Percentiles rank a stretch among this genome's conserved stretches.
Evolutionary conservation across 1,284 basidiomycete species (phyloP).

Genomic region (Vanrija sp.): DNA sequence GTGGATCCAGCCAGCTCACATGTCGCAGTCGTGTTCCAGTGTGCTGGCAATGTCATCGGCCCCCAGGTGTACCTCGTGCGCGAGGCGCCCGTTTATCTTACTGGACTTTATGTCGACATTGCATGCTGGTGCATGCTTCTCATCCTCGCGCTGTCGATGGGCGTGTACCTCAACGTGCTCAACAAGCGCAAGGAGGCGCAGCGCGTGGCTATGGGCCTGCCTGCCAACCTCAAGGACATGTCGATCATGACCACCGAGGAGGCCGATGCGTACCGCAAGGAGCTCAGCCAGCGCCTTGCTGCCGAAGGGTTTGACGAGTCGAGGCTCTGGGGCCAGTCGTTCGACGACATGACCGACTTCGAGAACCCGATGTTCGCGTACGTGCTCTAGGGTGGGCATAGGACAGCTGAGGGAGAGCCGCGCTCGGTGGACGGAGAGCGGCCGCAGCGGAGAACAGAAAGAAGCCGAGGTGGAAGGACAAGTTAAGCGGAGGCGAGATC

Average conservation of each 20-base stretch:
- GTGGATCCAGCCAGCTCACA: conserved; percentile 9
- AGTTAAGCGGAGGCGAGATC: no score
- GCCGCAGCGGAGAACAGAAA: no score
- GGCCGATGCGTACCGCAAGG: conserved; percentile 28
- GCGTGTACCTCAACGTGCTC: conserved; percentile 36
- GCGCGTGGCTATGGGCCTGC: conserved; percentile 38
- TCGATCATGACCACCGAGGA: conserved; percentile 32
- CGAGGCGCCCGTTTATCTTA: conserved; percentile 35
- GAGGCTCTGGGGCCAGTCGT: neutral
- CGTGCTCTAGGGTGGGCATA: conserved; percentile 2
- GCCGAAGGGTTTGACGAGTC: conserved; percentile 17
- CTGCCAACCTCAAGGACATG: conserved; percentile 40
- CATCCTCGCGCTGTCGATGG: conserved; percentile 37
- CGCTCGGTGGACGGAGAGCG: no score
- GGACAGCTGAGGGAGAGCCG: no score
- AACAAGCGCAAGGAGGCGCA: conserved; percentile 37
- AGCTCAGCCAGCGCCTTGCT: conserved; percentile 16
- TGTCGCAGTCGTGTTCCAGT: neutral
- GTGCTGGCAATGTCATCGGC: conserved; percentile 25
- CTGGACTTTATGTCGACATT: conserved; percentile 44
- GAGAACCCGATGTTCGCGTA: conserved; percentile 14
- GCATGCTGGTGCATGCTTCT: conserved; percentile 32
- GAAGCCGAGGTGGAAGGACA: no score
- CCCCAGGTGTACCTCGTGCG: conserved; percentile 40
- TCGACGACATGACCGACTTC: conserved; percentile 14